Base-by-base conservation (phyloP, 805 yeast species). In the Wickerhamiella allomyrinae region DNA sequence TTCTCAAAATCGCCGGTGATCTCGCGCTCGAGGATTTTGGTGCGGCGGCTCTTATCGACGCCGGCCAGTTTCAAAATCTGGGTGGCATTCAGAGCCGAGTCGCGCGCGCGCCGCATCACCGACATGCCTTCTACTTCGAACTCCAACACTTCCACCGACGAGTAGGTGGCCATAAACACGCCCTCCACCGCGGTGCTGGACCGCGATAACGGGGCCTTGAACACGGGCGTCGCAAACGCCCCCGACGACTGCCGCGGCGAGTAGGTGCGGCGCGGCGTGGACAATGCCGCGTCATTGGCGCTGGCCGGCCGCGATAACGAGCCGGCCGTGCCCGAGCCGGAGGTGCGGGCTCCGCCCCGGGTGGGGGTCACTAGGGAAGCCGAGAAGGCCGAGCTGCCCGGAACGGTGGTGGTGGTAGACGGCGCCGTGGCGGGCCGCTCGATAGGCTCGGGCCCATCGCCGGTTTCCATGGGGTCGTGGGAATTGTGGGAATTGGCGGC, bases 71-170 rank as follows among this genome's bases (percentile, higher is more conserved):
- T 77, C 42, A 79, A 63, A 25, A 79, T 71, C 57, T 79, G 86
- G 3, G 85, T 77, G 15, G 83, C 85, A 56, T 79, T 79, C 49
- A 79, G 71, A 66, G 74, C 73, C 11, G 78, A 69, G 57, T 79
- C 86, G 31, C 57, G 57, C 37, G 72, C 66, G 39, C 86, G 64
- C 41, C 83, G 65, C 83, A 78, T 77, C 24, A 79, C 75, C 15
- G 79, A 72, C 24, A 76, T 72, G 46, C 74, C 79, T 34, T 67
- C 60, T 31, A 78, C 74, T 49, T 70, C 73, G 60, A 74, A 70
- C 58, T 79, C 86, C 50, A 67, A 54, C 21, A 71, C 76, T 4
- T 76, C 76, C 14, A 74, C 72, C 47, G 72, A 75, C 14, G 82
- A 72, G 59, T 78, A 77, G 22, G 76, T 69, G 7, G 81, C 80